Evolutionary conservation across 176 grass and related monocot genomes (phyloP).

Genomic region (Oryza glumipatula): DNA sequence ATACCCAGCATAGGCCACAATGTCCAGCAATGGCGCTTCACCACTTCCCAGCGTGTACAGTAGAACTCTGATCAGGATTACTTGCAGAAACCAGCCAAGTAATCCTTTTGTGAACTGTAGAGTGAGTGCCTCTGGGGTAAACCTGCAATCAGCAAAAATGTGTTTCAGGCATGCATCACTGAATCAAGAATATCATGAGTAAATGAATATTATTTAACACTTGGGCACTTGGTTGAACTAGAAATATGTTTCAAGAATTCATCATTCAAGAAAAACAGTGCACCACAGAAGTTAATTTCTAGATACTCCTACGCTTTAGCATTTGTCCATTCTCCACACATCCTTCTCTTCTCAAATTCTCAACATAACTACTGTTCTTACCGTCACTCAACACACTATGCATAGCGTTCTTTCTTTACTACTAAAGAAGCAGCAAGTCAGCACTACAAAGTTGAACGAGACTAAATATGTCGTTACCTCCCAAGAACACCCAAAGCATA

Average conservation of each 20-base stretch:
- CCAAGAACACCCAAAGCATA: slow-evolving; percentile 58
- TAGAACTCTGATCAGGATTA: slow-evolving; percentile 63
- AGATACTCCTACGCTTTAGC: not conserved
- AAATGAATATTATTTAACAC: not conserved
- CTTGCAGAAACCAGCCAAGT: slow-evolving; percentile 71
- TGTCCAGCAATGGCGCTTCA: slow-evolving; percentile 70
- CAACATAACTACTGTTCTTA: not conserved
- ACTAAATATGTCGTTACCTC: slow-evolving; percentile 42
- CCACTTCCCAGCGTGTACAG: slow-evolving; percentile 63
- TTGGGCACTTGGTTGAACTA: not conserved
- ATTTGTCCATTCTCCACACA: not conserved
- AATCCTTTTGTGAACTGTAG: slow-evolving; percentile 76
- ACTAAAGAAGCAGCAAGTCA: not conserved
- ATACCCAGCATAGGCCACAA: slow-evolving; percentile 76
- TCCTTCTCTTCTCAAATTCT: not conserved
- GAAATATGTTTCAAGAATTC: not conserved
- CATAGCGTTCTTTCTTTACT: no score
- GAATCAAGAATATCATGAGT: slow-evolving; percentile 1
- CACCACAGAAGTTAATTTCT: not conserved
- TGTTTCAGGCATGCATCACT: not conserved
- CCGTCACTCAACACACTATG: not conserved
- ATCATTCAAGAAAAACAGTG: slow-evolving; percentile 1
- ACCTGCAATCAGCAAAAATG: slow-evolving; percentile 53
- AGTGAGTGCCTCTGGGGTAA: slow-evolving; percentile 76
- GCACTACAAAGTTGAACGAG: not conserved